Conservation (phyloP, 2,329 filamentous ascomycete genomes). For the Fusarium musae region DNA sequence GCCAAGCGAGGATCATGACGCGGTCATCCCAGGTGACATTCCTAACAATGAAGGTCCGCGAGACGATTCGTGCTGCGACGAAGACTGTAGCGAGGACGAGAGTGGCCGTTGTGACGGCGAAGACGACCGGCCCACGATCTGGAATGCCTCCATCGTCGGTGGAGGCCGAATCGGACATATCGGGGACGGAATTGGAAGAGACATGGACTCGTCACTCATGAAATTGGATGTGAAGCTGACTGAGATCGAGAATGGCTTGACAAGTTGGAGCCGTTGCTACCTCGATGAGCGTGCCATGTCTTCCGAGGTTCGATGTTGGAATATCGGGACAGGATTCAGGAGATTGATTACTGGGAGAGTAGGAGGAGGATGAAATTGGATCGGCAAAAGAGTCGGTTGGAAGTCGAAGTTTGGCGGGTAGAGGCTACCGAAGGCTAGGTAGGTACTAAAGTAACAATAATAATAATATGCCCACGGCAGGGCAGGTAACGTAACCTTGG, state of each 20-base stretch:
- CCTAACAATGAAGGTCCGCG: constrained; percentile 77
- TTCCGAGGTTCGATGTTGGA: constrained; percentile 8
- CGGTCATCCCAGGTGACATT: constrained; percentile 81
- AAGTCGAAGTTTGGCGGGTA: background rate
- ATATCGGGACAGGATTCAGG: background rate
- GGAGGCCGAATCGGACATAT: constrained; percentile 44
- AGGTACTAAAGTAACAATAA: too few species aligned
- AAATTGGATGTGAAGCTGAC: constrained; percentile 19
- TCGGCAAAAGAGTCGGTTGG: background rate
- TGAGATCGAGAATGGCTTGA: constrained; percentile 22
- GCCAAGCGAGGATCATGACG: constrained; percentile 83
- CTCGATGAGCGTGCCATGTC: constrained; percentile 38
- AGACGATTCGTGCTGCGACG: constrained; percentile 78
- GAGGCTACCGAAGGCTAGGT: background rate
- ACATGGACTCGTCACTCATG: constrained; percentile 40
- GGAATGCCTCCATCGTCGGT: constrained; percentile 48
- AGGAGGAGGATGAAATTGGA: background rate
- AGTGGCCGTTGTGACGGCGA: constrained; percentile 76
- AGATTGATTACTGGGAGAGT: background rate
- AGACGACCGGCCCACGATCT: constrained; percentile 69
- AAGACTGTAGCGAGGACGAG: constrained; percentile 78
- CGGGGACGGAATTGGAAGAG: constrained; percentile 32
- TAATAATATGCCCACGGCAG: background rate
- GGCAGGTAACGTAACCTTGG: background rate
- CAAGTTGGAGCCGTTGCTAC: constrained; percentile 28